These are phyloP conservation scores for Fusarium phyllophilum DNA, from an alignment of 2,329 filamentous ascomycete species.

Conservation along the genomic window DNA sequence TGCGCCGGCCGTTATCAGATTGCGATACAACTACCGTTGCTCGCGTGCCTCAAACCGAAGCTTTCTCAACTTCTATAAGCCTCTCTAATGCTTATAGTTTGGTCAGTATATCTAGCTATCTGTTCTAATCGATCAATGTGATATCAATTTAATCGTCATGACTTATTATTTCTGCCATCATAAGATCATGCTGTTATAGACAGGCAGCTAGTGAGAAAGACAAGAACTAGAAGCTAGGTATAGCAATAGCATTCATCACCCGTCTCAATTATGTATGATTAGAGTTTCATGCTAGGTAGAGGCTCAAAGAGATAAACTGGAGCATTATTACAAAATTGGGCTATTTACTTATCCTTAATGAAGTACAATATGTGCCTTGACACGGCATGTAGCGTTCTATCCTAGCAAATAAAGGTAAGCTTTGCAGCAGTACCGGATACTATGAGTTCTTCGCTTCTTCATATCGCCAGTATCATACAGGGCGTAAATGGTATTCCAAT, in stretches of 20 bases:
- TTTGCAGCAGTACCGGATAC: background rate
- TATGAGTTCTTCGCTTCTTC: accelerated
- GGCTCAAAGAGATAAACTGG: background rate
- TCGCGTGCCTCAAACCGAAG: conserved; percentile 12
- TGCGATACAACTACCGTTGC: conserved; percentile 32
- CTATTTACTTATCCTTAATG: too few relatives aligned
- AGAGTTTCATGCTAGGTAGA: background rate
- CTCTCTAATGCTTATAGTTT: background rate
- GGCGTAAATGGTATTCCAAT: accelerated
- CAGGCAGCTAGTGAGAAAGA: background rate
- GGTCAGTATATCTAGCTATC: background rate
- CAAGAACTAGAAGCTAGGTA: background rate
- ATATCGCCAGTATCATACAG: accelerated
- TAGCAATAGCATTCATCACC: background rate
- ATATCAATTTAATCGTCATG: background rate
- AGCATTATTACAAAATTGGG: background rate
- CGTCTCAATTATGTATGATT: background rate
- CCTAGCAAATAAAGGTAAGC: too few relatives aligned
- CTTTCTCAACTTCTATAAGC: background rate
- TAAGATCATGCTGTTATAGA: background rate
- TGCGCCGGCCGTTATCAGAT: conserved; percentile 33
- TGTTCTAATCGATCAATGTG: background rate
- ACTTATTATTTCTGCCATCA: background rate
- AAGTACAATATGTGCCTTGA: too few relatives aligned
- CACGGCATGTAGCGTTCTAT: too few relatives aligned